Percentiles rank a stretch among this genome's conserved stretches.
Conservation (phyloP, 495 filamentous ascomycete species). For the Neurospora sp. region DNA sequence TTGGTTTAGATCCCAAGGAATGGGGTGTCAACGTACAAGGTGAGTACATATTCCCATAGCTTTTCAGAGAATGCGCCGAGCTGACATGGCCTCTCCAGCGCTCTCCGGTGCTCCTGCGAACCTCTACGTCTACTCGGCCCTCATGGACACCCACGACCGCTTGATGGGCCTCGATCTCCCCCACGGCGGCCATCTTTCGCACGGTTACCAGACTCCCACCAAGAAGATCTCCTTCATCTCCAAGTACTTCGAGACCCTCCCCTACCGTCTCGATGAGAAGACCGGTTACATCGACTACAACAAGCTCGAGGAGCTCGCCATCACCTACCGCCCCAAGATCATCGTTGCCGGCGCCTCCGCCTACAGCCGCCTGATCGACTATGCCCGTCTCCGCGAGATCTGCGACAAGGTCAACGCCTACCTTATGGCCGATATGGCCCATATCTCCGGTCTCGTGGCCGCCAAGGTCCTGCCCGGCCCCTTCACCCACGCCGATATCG, state of each 20-base stretch:
- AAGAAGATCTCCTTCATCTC: slow-evolving; percentile 98
- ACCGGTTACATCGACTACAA: slow-evolving; percentile 94
- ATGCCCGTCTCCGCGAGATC: slow-evolving; percentile 75
- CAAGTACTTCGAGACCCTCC: slow-evolving; percentile 97
- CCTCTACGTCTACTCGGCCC: slow-evolving; percentile 86
- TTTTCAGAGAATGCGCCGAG: not conserved
- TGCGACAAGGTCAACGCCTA: slow-evolving; percentile 87
- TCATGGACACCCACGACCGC: slow-evolving; percentile 85
- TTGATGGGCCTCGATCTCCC: slow-evolving; percentile 96
- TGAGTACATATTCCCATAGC: slow-evolving; percentile 30
- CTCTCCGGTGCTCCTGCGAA: slow-evolving; percentile 95
- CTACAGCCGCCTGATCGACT: slow-evolving; percentile 92
- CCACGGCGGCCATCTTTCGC: slow-evolving; percentile 92
- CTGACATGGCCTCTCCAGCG: slow-evolving; percentile 39
- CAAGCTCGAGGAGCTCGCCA: slow-evolving; percentile 73
- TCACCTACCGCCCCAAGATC: slow-evolving; percentile 85
- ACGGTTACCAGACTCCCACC: slow-evolving; percentile 93
- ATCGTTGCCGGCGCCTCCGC: slow-evolving; percentile 92
- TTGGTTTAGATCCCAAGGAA: slow-evolving; percentile 69
- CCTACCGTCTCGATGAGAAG: slow-evolving; percentile 81
- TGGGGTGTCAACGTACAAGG: slow-evolving; percentile 99
- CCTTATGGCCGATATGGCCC: slow-evolving; percentile 92
- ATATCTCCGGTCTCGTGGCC: slow-evolving; percentile 89
- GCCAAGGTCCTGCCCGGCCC: slow-evolving; percentile 82
- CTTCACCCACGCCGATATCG: slow-evolving; percentile 84